These are phyloP conservation scores for Cyberlindnera mississippiensis DNA, from an alignment of 805 yeast species.

Conservation along the genomic window DNA sequence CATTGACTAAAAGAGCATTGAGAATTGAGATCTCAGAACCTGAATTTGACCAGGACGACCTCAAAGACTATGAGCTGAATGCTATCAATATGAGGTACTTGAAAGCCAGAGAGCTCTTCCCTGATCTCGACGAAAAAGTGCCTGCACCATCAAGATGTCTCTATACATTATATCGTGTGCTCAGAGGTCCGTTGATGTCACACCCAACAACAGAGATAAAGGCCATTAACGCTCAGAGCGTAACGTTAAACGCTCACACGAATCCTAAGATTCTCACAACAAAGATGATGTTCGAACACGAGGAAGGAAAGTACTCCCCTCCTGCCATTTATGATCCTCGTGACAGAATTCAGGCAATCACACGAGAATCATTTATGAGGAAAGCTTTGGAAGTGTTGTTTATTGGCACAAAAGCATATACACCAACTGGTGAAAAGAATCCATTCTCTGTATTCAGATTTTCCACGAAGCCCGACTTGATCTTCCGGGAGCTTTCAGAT, in stretches of 20 bases:
- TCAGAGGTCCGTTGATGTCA: constrained; percentile 60
- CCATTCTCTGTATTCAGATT: constrained; percentile 28
- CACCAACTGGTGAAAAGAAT: constrained; percentile 21
- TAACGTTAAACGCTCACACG: constrained; percentile 51
- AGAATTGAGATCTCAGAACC: constrained; percentile 50
- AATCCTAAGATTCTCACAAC: constrained; percentile 49
- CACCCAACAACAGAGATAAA: constrained; percentile 43
- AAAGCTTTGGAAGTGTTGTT: constrained; percentile 51
- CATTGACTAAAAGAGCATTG: constrained; percentile 42
- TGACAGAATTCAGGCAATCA: constrained; percentile 30
- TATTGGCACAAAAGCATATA: constrained; percentile 34
- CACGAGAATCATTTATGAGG: constrained; percentile 49
- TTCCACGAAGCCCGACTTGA: constrained; percentile 25
- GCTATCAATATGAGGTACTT: constrained; percentile 50
- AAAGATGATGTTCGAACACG: constrained; percentile 42
- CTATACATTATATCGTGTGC: constrained; percentile 54
- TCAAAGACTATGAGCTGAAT: constrained; percentile 42
- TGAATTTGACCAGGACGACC: constrained; percentile 47
- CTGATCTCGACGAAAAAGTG: constrained; percentile 21
- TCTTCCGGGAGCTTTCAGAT: constrained; percentile 32
- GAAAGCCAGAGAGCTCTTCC: constrained; percentile 29
- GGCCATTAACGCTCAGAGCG: constrained; percentile 50
- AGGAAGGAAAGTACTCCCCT: constrained; percentile 39
- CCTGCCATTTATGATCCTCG: constrained; percentile 38
- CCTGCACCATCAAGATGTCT: constrained; percentile 61